Evolutionary conservation across 2,329 filamentous ascomycete genomes (phyloP).

Genomic region (Spiromastix sp.): DNA sequence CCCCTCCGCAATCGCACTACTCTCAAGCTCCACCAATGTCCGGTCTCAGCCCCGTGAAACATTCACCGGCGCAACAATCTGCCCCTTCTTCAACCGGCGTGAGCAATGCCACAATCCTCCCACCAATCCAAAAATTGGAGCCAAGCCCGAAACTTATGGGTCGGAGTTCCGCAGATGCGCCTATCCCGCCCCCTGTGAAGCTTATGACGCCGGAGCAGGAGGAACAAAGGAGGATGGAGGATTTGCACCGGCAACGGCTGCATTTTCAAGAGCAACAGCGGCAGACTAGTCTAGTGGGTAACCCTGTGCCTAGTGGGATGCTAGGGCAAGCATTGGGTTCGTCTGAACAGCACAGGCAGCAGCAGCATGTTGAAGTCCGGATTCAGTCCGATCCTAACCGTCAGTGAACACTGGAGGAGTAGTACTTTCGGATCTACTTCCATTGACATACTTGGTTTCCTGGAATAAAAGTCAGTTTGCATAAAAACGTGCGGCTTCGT

Average conservation of each 20-base stretch:
- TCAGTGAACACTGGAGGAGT: too few species aligned
- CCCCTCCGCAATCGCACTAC: conserved; percentile 23
- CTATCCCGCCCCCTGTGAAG: conserved; percentile 32
- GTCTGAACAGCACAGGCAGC: not conserved
- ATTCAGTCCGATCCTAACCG: too few species aligned
- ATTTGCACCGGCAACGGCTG: conserved; percentile 14
- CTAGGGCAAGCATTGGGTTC: too few species aligned
- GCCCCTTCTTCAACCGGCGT: conserved; percentile 12
- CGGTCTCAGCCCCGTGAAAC: conserved; percentile 37
- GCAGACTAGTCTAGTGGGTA: too few species aligned
- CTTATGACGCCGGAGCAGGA: conserved; percentile 35
- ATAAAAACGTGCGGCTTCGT: too few species aligned
- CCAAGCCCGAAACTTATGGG: conserved; percentile 36
- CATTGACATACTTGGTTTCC: too few species aligned
- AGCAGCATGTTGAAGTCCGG: too few species aligned
- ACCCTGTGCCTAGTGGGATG: too few species aligned
- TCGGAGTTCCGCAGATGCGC: conserved; percentile 31
- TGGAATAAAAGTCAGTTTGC: too few species aligned
- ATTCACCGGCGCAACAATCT: conserved; percentile 25
- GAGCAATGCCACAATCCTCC: conserved; percentile 18
- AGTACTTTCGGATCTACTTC: too few species aligned
- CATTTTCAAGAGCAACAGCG: too few species aligned
- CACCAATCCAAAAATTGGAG: conserved; percentile 30
- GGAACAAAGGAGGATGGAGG: conserved; percentile 29
- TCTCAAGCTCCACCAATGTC: conserved; percentile 29